Evolutionary conservation across 306 rosid species (phyloP), one percentile per base, ranked within the genome.

Genomic region (Vigna angularis): DNA sequence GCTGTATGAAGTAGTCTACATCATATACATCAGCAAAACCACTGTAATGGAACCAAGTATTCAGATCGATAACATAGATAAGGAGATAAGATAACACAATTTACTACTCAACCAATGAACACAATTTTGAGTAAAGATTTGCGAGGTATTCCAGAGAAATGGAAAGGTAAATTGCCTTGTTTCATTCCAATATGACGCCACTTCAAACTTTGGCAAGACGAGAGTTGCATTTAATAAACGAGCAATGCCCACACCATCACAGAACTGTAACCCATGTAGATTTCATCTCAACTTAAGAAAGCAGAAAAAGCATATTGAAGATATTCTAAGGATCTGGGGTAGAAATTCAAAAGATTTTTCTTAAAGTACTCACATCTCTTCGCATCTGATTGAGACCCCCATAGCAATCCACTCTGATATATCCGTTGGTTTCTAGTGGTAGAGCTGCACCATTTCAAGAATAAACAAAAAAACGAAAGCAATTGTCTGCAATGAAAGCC

Each of bases 381-480:
- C 97, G 89, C 93, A 91, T 93, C 90, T 93, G 96, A 83, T 95
- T 95, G 83, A 93, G 97, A 63, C 98, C 99, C 4, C 97, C 97
- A 68, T 88, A 90, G 90, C 99, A 95, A 91, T 93, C 98, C 88
- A 93, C 97, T 53, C 93, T 85, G 72, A 95, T 91, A 72, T 88
- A 95, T 84, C 98, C 97, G 74, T 85, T 95, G 80, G 86, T 83
- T 79, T 90, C 79, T 20, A 81, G 83, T 12, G 91, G 97, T 28
- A 90, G 90, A 87, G 90, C 97, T 84, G 98, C 94, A 91, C 91
- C 86, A 85, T 85, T 82, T 85, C 88, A 85, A 85, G 79, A 85
- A 85, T 40, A 83, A 78, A 76, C 58, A 66, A 78, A 85, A 61
- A 81, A 82, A 85, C 74, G 75, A 85, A 85, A 85, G 84, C 79